Evolutionary conservation across 1,139 yeast genomes (phyloP).

Genomic region (Blastobotrys petasosporus): DNA sequence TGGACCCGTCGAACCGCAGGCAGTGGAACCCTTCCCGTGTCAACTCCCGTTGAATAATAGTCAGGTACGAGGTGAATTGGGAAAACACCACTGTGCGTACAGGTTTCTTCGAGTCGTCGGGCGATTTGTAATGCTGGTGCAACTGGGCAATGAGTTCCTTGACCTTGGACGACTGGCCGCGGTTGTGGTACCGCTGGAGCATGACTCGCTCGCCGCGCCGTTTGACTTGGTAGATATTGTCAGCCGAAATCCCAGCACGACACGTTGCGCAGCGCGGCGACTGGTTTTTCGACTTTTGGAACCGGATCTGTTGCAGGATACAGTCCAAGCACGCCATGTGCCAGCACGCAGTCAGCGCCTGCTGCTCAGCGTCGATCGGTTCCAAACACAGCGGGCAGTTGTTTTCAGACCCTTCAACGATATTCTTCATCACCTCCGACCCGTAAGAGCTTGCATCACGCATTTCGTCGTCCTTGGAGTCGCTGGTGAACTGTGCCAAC

Average conservation of each 20-base stretch:
- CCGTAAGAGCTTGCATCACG: slow-evolving; percentile 29
- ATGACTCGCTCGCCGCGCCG: slow-evolving; percentile 8
- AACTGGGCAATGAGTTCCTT: slow-evolving; percentile 62
- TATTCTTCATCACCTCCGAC: slow-evolving; percentile 35
- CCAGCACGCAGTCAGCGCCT: slow-evolving; percentile 70
- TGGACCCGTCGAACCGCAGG: slow-evolving; percentile 75
- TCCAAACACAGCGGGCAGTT: slow-evolving; percentile 87
- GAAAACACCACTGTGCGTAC: slow-evolving; percentile 66
- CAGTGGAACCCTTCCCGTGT: slow-evolving; percentile 41
- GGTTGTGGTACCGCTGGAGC: slow-evolving; percentile 18
- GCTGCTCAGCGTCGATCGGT: slow-evolving; percentile 47
- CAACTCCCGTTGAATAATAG: slow-evolving; percentile 63
- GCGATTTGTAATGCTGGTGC: slow-evolving; percentile 29
- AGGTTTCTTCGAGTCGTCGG: background rate
- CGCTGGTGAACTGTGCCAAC: slow-evolving; percentile 19
- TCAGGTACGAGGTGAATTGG: slow-evolving; percentile 81
- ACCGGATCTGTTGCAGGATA: slow-evolving; percentile 58
- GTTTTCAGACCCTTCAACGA: slow-evolving; percentile 39
- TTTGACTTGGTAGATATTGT: slow-evolving; percentile 27
- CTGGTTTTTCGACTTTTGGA: slow-evolving; percentile 30
- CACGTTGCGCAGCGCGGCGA: slow-evolving; percentile 37
- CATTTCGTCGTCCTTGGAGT: slow-evolving; percentile 15
- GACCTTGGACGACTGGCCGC: slow-evolving; percentile 57
- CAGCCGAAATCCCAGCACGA: slow-evolving; percentile 29
- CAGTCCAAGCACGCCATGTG: slow-evolving; percentile 76